Evolutionary conservation across 345 rosid species (phyloP).

Genomic region (Arabidopsis suecica): DNA sequence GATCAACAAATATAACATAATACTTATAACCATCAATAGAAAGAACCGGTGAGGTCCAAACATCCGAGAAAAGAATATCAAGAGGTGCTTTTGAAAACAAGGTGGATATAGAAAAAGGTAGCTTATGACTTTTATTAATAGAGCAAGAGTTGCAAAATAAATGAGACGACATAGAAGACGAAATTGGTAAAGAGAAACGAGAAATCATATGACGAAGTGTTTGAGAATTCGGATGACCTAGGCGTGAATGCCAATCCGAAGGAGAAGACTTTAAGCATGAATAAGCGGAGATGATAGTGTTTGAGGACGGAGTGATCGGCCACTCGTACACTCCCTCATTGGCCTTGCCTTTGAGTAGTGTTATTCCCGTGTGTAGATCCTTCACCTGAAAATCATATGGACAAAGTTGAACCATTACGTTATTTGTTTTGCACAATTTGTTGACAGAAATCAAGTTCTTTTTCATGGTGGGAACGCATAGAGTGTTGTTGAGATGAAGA

Average conservation of each 20-base stretch:
- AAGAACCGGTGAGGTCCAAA: background rate
- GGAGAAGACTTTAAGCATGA: background rate
- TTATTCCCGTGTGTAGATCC: background rate
- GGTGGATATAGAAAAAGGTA: background rate
- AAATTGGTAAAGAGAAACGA: background rate
- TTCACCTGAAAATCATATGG: background rate
- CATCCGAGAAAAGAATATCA: background rate
- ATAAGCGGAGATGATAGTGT: background rate
- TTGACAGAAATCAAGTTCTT: no score
- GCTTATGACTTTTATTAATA: background rate
- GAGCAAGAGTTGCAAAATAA: background rate
- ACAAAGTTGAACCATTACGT: background rate
- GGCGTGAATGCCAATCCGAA: background rate
- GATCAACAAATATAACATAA: background rate
- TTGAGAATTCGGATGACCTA: background rate
- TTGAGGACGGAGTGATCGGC: background rate
- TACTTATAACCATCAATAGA: background rate
- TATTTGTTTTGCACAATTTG: no score
- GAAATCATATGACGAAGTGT: background rate
- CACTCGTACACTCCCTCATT: background rate
- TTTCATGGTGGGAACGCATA: no score
- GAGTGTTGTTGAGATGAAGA: rapidly evolving
- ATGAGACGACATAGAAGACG: background rate
- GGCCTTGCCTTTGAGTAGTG: background rate
- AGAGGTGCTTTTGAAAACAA: background rate